Evolutionary conservation across 2,329 filamentous ascomycete genomes (phyloP), one percentile per base, ranked within the genome.

Genomic region (Venturia aucupariae): DNA sequence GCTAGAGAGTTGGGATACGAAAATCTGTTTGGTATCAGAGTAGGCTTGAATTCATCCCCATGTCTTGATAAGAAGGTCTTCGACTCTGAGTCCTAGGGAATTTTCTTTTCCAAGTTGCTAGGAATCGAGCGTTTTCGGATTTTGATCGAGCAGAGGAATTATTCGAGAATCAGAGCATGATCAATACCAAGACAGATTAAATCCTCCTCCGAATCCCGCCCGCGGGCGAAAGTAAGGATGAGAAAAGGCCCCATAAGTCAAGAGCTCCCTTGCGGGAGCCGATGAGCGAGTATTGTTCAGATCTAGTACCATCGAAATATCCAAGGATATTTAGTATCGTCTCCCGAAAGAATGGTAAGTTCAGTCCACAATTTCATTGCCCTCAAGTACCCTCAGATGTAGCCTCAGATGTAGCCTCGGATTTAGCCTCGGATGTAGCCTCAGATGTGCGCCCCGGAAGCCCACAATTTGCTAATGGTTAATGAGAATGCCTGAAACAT

Each of bases 181-280:
- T 15, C 39, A 4, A 41, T 41, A 41, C 11, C 4, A 41, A 17
- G 11, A 13, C 4, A 8, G 6, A 30, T 2, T 15, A 15, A 11
- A 27, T 62, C 42, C 61, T 62, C 61, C n/a, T 62, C 61, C 61
- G 15, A n/a, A n/a, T 48, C 61, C 61, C 61, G 48, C 41, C 41
- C 61, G 42, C 61, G 22, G 61, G n/a, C 30, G 61, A 62, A 62
- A 48, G 42, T 10, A 62, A 32, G 61, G 61, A 62, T 54, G 61
- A 62, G 61, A 62, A 62, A 62, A 54, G 42, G 27, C n/a, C 61
- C 42, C 60, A 38, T 42, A 48, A 42, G 46, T 48, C 22, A 38
- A 46, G 11, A 32, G 27, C 61, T 54, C 24, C 30, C 13, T 32
- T 24, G 27, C 22, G n/a, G 44, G 22, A 54, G 39, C 41, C 11